Evolutionary conservation across 2,329 filamentous ascomycete species (phyloP).

Genomic region (Fusarium compactum): DNA sequence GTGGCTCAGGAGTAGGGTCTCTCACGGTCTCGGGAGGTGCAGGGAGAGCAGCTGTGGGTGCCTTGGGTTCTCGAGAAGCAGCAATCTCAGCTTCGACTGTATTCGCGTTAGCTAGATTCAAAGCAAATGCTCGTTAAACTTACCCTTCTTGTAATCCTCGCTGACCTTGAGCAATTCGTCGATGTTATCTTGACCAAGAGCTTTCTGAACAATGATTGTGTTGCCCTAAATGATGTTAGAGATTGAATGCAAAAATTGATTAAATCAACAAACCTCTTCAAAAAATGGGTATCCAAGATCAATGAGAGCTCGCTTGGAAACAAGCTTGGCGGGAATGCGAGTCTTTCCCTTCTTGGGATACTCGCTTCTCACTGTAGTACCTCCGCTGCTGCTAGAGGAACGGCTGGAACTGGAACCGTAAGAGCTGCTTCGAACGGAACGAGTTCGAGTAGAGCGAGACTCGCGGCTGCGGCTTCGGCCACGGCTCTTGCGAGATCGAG

Average conservation of each 20-base stretch:
- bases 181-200: constrained; percentile 90
- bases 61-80: constrained; percentile 23
- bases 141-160: constrained; percentile 77
- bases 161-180: constrained; percentile 88
- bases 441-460: constrained; percentile 56
- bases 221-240: constrained; percentile 69
- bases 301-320: constrained; percentile 82
- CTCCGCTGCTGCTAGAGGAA: constrained; percentile 61
- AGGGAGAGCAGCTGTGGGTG: constrained; percentile 48
- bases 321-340: constrained; percentile 82
- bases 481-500: constrained; percentile 59
- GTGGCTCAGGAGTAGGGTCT: constrained; percentile 55
- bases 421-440: constrained; percentile 56
- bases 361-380: constrained; percentile 67
- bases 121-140: constrained; percentile 30
- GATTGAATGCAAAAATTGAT: background rate
- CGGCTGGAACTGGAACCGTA: constrained; percentile 59
- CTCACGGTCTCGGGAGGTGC: constrained; percentile 46
- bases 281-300: constrained; percentile 88
- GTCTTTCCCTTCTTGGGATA: constrained; percentile 91
- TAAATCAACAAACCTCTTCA: constrained; percentile 73
- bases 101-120: background rate
- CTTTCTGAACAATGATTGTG: constrained; percentile 83
- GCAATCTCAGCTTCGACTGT: constrained; percentile 36
- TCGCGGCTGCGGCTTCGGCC: constrained; percentile 56